Evolutionary conservation across 176 grass and related monocot genomes (phyloP).

Genomic region (Typha latifolia): DNA sequence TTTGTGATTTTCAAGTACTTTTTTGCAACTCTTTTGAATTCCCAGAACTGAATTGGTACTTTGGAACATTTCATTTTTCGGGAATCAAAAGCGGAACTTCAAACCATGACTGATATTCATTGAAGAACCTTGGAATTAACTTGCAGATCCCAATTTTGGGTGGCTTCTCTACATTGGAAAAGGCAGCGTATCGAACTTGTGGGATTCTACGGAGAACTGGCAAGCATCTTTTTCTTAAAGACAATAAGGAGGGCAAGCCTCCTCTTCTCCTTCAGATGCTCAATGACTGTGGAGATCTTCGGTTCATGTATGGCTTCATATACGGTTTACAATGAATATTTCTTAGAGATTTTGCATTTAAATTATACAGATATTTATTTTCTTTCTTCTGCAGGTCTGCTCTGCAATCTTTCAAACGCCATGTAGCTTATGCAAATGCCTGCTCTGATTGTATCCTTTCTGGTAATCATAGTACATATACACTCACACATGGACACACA

Average conservation of each 20-base stretch:
- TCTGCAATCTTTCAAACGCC: constrained; percentile 62
- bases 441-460: constrained; percentile 86
- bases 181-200: constrained; percentile 55
- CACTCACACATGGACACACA: too few relatives aligned
- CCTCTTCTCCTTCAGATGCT: constrained; percentile 91
- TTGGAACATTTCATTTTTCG: too few relatives aligned
- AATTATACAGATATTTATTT: constrained; percentile 15
- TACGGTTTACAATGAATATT: not conserved
- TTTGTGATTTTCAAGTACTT: too few relatives aligned
- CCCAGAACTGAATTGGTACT: too few relatives aligned
- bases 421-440: constrained; percentile 81
- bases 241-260: constrained; percentile 62
- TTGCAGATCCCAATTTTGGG: constrained; percentile 65
- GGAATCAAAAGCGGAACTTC: too few relatives aligned
- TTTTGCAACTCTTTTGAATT: too few relatives aligned
- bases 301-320: constrained; percentile 61
- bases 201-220: constrained; percentile 75
- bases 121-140: constrained; percentile 5
- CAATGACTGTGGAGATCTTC: constrained; percentile 47
- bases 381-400: constrained; percentile 56
- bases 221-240: constrained; percentile 80
- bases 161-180: constrained; percentile 62
- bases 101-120: too few relatives aligned
- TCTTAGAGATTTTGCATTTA: not conserved
- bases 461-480: not conserved